Base-by-base conservation (phyloP, 495 filamentous ascomycete species). In the Aspergillus leporis region DNA sequence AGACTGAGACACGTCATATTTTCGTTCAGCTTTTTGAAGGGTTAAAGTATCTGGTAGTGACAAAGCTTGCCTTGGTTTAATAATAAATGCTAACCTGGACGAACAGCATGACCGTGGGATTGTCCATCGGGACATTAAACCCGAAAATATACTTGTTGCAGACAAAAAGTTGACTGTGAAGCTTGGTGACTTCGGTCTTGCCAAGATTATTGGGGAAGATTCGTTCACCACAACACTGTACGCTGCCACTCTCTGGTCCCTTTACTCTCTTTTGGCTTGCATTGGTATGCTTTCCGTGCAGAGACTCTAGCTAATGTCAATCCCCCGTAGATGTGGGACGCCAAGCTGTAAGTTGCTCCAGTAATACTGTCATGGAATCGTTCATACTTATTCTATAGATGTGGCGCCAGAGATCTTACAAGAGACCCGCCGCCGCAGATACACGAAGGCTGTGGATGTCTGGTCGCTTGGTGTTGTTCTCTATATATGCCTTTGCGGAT, bases 381-480 rank as follows among this genome's bases (percentile, higher is more conserved):
- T 56, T 51, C 13, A 30, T 50, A 58, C 65, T 73, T 51, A 72
- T 60, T 55, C 36, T 61, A n/a, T 61, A 86, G 90, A 98, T 71
- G 95, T 98, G 61, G 95, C 95, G 0, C 95, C 95, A 2, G 95
- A 99, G 67, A 97, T 99, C 54, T 76, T 99, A 12, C 86, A 91
- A 63, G 87, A 89, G 56, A 83, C 80, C 22, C 84, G 81, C 58
- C 82, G 90, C 49, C 87, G 95, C 49, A 88, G 88, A 67, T 99
- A 99, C 72, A 95, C 91, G 36, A 92, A 91, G 61, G 93, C 93
- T 14, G 95, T 98, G 25, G 95, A 99, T 72, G 81, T 98, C 52
- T 99, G 95, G 95, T 96, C 92, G 0, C 83, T 98, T 16, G 95
- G 95, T 13, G 95, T 99, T 10, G 95, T 98, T n/a, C 83, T 99